Evolutionary conservation across 2,329 filamentous ascomycete genomes (phyloP), one percentile per base, ranked within the genome.

Genomic region (Aspergillus aculeatus): DNA sequence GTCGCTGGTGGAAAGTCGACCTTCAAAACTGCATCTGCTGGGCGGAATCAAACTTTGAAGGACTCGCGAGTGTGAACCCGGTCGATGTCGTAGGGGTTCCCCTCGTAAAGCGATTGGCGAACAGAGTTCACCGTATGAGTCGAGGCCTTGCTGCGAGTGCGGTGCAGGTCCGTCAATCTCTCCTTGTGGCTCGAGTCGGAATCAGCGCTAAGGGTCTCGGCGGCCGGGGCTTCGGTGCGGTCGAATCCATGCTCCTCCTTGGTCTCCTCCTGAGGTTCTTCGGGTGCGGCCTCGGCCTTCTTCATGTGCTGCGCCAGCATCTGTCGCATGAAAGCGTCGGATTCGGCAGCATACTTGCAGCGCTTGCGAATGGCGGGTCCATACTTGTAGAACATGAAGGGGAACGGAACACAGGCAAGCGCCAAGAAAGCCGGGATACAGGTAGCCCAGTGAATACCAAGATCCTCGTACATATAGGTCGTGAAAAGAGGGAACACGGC

Each of bases 401-500:
- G 77, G 58, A 80, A 78, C 0, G 78, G 78, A 7, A 79, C 70
- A 41, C 77, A 79, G 3, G 73, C 73, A 14, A 81, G 63, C 1
- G 79, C 79, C 38, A 82, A 60, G 65, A 82, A 81, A 0, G 74
- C 81, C 0, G 78, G 79, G 21, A 82, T 68, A 24, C 73, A 76
- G 9, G 75, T 77, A 6, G 79, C 80, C 80, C 80, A 82, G 60
- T 80, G 77, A 19, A 81, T 78, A 5, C 80, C 79, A 24, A 82
- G 68, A 21, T 72, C 68, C 3, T 71, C 23, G 56, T 80, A 82
- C 75, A 82, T 77, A 24, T 78, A 70, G 1, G 68, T 74, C 7
- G 79, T 80, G 71, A 81, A 81, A 10, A 82, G 69, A 3, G 80
- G 80, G 62, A 82, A 82, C 5, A 73, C 75, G 9, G 80, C 77